phyloP scores from a whole-genome alignment of 179 eudicot species.

The Sideroxylon spinosum region DNA sequence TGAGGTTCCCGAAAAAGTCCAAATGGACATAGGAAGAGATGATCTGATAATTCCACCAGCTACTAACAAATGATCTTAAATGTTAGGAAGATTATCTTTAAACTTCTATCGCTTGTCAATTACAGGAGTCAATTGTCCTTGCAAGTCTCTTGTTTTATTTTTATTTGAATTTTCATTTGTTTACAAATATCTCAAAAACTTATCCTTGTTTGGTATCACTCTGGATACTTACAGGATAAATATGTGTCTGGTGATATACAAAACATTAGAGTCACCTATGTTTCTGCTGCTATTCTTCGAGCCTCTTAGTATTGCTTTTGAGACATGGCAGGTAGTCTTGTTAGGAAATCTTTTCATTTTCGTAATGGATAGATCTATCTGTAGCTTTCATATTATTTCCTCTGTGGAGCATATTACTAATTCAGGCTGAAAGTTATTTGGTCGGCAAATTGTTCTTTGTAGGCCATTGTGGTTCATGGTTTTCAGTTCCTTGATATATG shows the following conservation, averaged over 20 bases:
- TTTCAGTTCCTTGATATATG: constrained; percentile 88
- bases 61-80: neutral
- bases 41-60: neutral
- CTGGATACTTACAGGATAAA: constrained; percentile 55
- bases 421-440: constrained; percentile 14
- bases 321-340: constrained; percentile 77
- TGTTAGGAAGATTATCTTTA: neutral
- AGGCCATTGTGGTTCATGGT: constrained; percentile 96
- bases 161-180: neutral
- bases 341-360: neutral
- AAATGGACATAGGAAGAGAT: neutral
- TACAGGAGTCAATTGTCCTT: neutral
- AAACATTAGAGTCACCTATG: constrained; percentile 53
- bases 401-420: neutral
- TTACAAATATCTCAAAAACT: constrained; percentile 7
- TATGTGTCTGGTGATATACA: constrained; percentile 56
- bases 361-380: neutral
- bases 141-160: neutral
- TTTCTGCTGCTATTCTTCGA: constrained; percentile 81
- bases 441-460: constrained; percentile 22
- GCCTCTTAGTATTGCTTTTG: constrained; percentile 95
- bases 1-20: neutral
- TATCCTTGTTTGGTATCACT: neutral
- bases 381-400: no score
- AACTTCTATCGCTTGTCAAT: neutral